Percentiles rank a stretch among this genome's conserved stretches.
Conservation (phyloP, 140 eudicot species). For the Erigeron philadelphicus region DNA sequence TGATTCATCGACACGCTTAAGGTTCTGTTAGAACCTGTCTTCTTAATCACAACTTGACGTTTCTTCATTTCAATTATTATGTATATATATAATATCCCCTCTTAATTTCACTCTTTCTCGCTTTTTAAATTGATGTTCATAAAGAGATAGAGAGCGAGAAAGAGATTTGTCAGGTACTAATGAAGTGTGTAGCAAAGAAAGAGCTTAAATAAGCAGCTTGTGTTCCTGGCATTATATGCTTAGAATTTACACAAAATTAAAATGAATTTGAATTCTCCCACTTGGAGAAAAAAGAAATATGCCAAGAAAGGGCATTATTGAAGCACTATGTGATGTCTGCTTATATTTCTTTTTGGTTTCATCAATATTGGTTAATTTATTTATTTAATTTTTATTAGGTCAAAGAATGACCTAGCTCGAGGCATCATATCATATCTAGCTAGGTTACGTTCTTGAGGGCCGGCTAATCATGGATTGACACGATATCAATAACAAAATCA, state of each 20-base stretch:
- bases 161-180: slow-evolving; percentile 9
- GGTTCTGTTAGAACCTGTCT: slow-evolving; percentile 19
- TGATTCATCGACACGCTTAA: slow-evolving; percentile 21
- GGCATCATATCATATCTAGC: slow-evolving; percentile 12
- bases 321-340: slow-evolving; percentile 35
- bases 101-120: background rate
- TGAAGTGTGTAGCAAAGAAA: slow-evolving; percentile 9
- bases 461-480: slow-evolving; percentile 28
- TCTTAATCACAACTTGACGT: slow-evolving; percentile 38
- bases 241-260: slow-evolving; percentile 10
- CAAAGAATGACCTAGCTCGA: slow-evolving; percentile 30
- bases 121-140: slow-evolving; percentile 6
- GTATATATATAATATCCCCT: background rate
- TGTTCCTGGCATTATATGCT: slow-evolving; percentile 29
- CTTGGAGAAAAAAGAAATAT: slow-evolving; percentile 33
- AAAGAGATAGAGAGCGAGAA: slow-evolving; percentile 17
- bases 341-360: slow-evolving; percentile 22
- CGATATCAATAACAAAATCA: slow-evolving; percentile 14
- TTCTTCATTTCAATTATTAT: slow-evolving; percentile 30
- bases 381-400: slow-evolving; percentile 25
- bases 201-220: slow-evolving; percentile 25
- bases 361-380: slow-evolving; percentile 11
- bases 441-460: slow-evolving; percentile 20
- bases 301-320: slow-evolving; percentile 33
- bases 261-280: slow-evolving; percentile 34